Evolutionary conservation across 106 monocot species (phyloP).

Genomic region (Acorus calamus): DNA sequence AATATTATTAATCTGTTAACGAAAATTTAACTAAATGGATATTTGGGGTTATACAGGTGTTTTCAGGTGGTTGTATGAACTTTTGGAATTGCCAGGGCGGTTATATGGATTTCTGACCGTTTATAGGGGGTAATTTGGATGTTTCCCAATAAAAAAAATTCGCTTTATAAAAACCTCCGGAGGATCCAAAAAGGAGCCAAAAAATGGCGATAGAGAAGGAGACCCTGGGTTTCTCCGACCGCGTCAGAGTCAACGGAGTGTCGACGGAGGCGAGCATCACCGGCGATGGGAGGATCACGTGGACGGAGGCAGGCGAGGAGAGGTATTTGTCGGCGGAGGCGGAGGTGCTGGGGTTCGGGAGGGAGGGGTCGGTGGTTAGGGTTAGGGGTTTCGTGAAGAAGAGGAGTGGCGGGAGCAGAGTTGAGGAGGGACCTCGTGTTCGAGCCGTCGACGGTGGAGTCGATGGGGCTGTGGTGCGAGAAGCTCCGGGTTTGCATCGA

Average conservation of each 20-base stretch:
- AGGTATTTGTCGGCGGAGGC: conserved; percentile 28
- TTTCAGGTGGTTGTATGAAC: no score
- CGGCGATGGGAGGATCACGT: conserved; percentile 27
- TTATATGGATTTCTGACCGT: no score
- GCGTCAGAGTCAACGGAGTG: conserved; percentile 26
- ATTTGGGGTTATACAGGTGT: no score
- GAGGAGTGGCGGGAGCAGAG: conserved; percentile 9
- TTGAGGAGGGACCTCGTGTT: conserved; percentile 54
- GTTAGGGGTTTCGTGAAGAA: conserved; percentile 27
- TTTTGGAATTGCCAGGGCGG: no score
- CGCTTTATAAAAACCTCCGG: no score
- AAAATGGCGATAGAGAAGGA: no score
- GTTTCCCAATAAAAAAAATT: no score
- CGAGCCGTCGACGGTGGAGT: conserved; percentile 36
- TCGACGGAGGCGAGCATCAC: conserved; percentile 26
- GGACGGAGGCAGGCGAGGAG: conserved; percentile 25
- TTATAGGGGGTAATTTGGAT: no score
- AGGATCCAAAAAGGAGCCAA: no score
- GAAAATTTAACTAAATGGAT: no score
- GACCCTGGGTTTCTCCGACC: no score
- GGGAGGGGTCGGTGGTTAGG: conserved; percentile 12
- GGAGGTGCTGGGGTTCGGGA: conserved; percentile 64
- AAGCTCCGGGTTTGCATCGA: conserved; percentile 34
- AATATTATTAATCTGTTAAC: no score
- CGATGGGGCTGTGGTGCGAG: conserved; percentile 28